Conservation (phyloP, 208 protist species). For the Leptomonas seymouri region DNA sequence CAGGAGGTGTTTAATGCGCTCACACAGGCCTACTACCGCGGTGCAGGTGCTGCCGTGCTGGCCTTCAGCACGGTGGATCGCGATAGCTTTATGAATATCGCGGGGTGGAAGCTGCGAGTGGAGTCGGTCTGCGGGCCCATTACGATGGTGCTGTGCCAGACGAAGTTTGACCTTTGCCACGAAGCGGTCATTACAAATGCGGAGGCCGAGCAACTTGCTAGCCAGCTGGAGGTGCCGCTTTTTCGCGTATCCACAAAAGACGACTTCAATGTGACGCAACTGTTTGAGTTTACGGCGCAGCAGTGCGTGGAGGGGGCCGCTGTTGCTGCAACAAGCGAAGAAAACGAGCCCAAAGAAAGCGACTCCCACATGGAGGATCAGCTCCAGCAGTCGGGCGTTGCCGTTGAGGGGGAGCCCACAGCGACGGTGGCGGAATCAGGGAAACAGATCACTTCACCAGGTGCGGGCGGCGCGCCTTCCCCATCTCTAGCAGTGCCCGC, state of each 20-base stretch:
- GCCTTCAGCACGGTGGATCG: slow-evolving; percentile 92
- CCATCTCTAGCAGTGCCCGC: background rate
- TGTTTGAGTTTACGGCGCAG: slow-evolving; percentile 88
- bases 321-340: slow-evolving; percentile 2
- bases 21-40: slow-evolving; percentile 94
- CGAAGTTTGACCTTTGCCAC: slow-evolving; percentile 93
- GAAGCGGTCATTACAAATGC: slow-evolving; percentile 76
- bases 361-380: background rate
- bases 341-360: background rate
- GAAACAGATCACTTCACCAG: background rate
- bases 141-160: slow-evolving; percentile 94
- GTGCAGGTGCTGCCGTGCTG: slow-evolving; percentile 83
- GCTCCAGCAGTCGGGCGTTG: background rate
- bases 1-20: slow-evolving; percentile 94
- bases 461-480: background rate
- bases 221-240: slow-evolving; percentile 80
- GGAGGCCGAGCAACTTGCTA: slow-evolving; percentile 89
- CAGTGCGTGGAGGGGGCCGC: slow-evolving; percentile 44
- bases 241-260: slow-evolving; percentile 94
- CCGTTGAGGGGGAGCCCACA: background rate
- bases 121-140: slow-evolving; percentile 82
- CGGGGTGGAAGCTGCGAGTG: slow-evolving; percentile 89
- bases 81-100: slow-evolving; percentile 86
- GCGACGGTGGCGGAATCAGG: background rate
- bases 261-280: slow-evolving; percentile 92